Evolutionary conservation across 1,284 basidiomycete species (phyloP).

Genomic region (Sutorius eximius): DNA sequence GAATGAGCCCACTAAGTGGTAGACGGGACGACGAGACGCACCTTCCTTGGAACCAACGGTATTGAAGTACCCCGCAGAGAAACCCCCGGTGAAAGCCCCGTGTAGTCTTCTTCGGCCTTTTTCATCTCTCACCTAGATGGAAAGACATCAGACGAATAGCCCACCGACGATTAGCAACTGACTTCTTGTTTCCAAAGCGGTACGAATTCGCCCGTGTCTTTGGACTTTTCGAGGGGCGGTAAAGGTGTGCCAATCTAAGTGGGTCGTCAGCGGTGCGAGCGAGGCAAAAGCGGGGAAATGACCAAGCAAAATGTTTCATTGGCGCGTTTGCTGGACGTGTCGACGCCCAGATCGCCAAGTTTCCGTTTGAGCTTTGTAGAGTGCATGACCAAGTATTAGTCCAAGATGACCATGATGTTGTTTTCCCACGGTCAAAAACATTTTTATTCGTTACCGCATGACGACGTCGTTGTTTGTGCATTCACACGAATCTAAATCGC

Average conservation of each 20-base stretch:
- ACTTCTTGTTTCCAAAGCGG: constrained; percentile 98
- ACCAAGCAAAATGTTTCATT: constrained; percentile 90
- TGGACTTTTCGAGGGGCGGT: constrained; percentile 84
- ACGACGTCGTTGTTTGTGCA: too few relatives aligned
- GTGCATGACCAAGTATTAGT: constrained; percentile 40
- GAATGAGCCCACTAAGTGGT: not conserved
- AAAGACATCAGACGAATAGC: constrained; percentile 22
- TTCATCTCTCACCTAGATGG: constrained; percentile 82
- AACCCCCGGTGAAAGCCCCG: constrained; percentile 97
- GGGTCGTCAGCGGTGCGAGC: constrained; percentile 5
- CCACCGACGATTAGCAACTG: constrained; percentile 23
- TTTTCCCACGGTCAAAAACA: too few relatives aligned
- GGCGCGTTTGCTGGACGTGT: constrained; percentile 64
- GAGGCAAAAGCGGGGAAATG: constrained; percentile 22
- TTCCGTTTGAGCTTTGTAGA: constrained; percentile 67
- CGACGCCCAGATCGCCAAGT: constrained; percentile 78
- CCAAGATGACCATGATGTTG: too few relatives aligned
- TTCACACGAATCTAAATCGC: too few relatives aligned
- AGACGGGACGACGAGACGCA: constrained; percentile 30
- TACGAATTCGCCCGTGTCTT: constrained; percentile 90
- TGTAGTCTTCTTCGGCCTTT: constrained; percentile 91
- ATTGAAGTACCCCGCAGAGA: constrained; percentile 97
- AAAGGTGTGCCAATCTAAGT: constrained; percentile 86
- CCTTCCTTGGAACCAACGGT: constrained; percentile 95
- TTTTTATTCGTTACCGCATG: too few relatives aligned